Conservation (phyloP, 345 rosid species). For the Acer negundo region DNA sequence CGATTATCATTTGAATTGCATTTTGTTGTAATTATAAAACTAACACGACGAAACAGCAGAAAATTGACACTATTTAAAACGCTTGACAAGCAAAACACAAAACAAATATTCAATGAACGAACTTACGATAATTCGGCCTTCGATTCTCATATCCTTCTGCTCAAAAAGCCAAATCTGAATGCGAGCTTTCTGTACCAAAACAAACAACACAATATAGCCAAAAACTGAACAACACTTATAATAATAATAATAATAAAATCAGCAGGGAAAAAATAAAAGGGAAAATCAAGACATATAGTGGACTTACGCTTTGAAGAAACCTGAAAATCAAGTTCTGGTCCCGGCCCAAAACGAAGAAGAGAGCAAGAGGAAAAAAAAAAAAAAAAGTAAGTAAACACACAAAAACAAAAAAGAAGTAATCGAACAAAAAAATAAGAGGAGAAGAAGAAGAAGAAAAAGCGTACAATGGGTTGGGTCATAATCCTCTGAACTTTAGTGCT, state of each 20-base stretch:
- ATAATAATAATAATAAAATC: no score
- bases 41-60: no score
- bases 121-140: conserved; percentile 73
- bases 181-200: conserved; percentile 21
- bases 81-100: not conserved
- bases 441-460: not conserved
- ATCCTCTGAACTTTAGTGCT: conserved; percentile 1
- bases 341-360: not conserved
- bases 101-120: not conserved
- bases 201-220: not conserved
- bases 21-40: no score
- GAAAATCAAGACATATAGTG: not conserved
- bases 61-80: no score
- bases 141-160: conserved; percentile 93
- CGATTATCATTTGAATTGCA: no score
- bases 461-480: not conserved
- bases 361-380: not conserved
- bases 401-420: not conserved
- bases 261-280: not conserved
- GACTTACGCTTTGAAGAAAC: not conserved
- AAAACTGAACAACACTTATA: no score
- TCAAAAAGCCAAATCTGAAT: conserved; percentile 98
- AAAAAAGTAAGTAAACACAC: not conserved
- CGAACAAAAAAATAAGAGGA: no score
- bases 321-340: not conserved